phyloP scores from a whole-genome alignment of 176 grass and related monocot species.

The Tillandsia leiboldiana region DNA sequence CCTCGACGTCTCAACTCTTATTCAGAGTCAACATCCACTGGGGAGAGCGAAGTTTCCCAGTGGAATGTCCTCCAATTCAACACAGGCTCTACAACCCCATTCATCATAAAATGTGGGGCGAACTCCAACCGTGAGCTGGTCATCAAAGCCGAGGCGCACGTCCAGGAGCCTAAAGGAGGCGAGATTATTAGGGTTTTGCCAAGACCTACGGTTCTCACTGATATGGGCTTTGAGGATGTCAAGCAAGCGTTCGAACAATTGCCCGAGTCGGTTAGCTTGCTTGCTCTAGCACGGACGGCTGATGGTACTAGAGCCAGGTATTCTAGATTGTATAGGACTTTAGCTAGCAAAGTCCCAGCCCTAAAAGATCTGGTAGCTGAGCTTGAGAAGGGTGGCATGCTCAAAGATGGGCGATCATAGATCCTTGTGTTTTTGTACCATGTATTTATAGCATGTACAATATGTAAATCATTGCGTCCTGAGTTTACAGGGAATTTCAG shows the following conservation, averaged over 20 bases:
- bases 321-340: constrained; percentile 93
- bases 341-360: constrained; percentile 86
- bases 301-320: constrained; percentile 96
- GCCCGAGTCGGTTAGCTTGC: constrained; percentile 89
- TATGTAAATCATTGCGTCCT: not conserved
- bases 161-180: constrained; percentile 79
- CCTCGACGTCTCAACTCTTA: constrained; percentile 15
- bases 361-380: constrained; percentile 79
- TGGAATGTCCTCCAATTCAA: constrained; percentile 97
- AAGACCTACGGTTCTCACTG: constrained; percentile 62
- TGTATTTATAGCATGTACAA: constrained; percentile 34
- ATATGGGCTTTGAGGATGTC: constrained; percentile 84
- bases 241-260: constrained; percentile 66
- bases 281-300: constrained; percentile 81
- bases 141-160: constrained; percentile 62
- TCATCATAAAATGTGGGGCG: constrained; percentile 95
- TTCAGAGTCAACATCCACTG: constrained; percentile 35
- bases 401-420: constrained; percentile 83
- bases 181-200: constrained; percentile 85
- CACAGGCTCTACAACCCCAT: constrained; percentile 72
- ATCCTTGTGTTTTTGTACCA: constrained; percentile 25
- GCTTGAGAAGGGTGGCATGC: constrained; percentile 70
- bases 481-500: too few relatives aligned
- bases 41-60: constrained; percentile 73
- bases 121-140: constrained; percentile 84